Conservation (phyloP, 805 yeast genomes). For the Candida mattraensis region DNA sequence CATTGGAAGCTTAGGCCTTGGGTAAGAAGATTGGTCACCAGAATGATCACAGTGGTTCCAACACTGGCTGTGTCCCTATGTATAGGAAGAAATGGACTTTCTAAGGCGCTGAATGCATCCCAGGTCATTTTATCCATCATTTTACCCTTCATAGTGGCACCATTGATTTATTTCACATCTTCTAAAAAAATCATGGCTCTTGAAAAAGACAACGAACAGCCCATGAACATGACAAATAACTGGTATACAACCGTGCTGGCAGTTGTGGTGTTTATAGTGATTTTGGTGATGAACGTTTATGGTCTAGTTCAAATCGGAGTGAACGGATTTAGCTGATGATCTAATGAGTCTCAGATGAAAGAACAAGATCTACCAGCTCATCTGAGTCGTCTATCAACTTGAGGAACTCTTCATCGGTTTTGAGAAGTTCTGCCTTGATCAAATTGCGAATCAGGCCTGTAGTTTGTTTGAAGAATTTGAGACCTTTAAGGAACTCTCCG, state of each 20-base stretch:
- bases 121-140: slow-evolving; percentile 78
- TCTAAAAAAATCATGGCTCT: slow-evolving; percentile 62
- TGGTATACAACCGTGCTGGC: slow-evolving; percentile 56
- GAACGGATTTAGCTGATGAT: slow-evolving; percentile 11
- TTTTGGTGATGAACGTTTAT: slow-evolving; percentile 65
- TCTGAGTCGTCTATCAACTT: slow-evolving; percentile 14
- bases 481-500: slow-evolving; percentile 21
- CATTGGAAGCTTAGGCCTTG: slow-evolving; percentile 79
- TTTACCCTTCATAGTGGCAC: slow-evolving; percentile 78
- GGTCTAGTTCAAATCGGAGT: slow-evolving; percentile 43
- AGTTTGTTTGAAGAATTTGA: slow-evolving; percentile 28
- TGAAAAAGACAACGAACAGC: slow-evolving; percentile 29
- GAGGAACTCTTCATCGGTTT: slow-evolving; percentile 10
- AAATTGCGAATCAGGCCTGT: slow-evolving; percentile 22
- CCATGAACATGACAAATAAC: slow-evolving; percentile 55
- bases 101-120: slow-evolving; percentile 71
- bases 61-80: slow-evolving; percentile 64
- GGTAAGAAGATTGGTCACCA: slow-evolving; percentile 72
- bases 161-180: slow-evolving; percentile 76
- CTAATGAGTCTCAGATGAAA: slow-evolving; percentile 4
- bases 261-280: slow-evolving; percentile 61
- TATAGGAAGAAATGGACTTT: slow-evolving; percentile 67
- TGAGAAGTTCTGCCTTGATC: slow-evolving; percentile 18
- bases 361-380: slow-evolving; percentile 16
- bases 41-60: slow-evolving; percentile 73